A percentile compares a stretch with the other conserved stretches of the same genome.
Conservation (phyloP, 495 filamentous ascomycete species). For the Daldinia decipiens region DNA sequence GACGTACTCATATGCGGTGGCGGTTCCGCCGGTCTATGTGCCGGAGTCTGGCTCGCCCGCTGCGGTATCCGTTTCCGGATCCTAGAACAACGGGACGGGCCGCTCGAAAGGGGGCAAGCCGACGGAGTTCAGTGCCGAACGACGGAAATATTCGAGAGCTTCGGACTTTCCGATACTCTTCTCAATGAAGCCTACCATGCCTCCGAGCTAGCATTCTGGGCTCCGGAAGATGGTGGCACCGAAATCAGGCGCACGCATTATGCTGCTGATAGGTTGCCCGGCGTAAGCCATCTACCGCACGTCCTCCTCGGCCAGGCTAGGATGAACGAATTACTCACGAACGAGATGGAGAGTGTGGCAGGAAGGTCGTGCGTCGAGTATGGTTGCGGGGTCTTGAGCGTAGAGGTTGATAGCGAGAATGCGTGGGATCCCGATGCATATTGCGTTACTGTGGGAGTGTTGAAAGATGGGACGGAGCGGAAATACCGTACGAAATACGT, state of each 20-base stretch:
- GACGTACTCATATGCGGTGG: slow-evolving; percentile 73
- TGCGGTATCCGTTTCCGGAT: slow-evolving; percentile 70
- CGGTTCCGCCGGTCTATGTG: slow-evolving; percentile 75
- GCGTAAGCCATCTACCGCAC: slow-evolving; percentile 74
- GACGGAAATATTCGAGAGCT: slow-evolving; percentile 82
- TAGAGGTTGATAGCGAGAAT: slow-evolving; percentile 61
- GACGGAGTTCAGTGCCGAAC: slow-evolving; percentile 85
- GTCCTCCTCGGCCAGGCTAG: slow-evolving; percentile 82
- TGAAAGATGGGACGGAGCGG: slow-evolving; percentile 62
- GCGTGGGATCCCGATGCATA: slow-evolving; percentile 58
- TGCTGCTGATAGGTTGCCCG: slow-evolving; percentile 69
- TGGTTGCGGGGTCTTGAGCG: slow-evolving; percentile 63
- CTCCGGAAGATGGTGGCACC: slow-evolving; percentile 28
- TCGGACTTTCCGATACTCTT: slow-evolving; percentile 75
- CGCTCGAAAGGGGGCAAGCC: slow-evolving; percentile 76
- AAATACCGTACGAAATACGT: slow-evolving; percentile 73
- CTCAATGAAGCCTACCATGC: slow-evolving; percentile 78
- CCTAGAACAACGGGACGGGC: slow-evolving; percentile 69
- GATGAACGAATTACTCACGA: slow-evolving; percentile 71
- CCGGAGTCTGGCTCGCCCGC: slow-evolving; percentile 72
- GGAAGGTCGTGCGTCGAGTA: slow-evolving; percentile 68
- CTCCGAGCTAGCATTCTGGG: slow-evolving; percentile 74
- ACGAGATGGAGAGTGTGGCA: slow-evolving; percentile 56
- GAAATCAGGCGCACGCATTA: slow-evolving; percentile 63
- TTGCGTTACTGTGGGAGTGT: slow-evolving; percentile 64